These are phyloP conservation scores for Sarocladium kiliense DNA, from an alignment of 2,329 filamentous ascomycete genomes.

Conservation along the genomic window DNA sequence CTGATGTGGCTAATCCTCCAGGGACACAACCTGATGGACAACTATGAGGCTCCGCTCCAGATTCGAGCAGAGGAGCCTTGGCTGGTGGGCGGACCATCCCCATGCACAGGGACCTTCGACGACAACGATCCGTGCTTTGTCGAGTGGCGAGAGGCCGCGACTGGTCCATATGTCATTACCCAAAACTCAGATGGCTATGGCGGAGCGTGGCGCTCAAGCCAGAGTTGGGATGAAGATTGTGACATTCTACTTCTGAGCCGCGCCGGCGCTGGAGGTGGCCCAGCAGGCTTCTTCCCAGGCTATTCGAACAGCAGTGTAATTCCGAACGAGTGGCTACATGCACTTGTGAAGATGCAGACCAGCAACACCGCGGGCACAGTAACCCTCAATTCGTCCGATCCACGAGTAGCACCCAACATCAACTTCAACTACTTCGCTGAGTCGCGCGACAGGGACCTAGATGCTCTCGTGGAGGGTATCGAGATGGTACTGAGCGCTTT, in stretches of 20 bases:
- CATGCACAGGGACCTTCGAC: slow-evolving; percentile 5
- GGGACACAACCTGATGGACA: slow-evolving; percentile 53
- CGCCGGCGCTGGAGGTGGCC: slow-evolving; percentile 18
- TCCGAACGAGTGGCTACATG: slow-evolving; percentile 10
- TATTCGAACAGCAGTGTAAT: slow-evolving; percentile 6
- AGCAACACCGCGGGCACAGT: slow-evolving; percentile 37
- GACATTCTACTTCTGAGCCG: slow-evolving; percentile 10
- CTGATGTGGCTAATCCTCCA: neutral
- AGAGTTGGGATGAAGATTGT: slow-evolving; percentile 11
- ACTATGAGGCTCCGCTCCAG: slow-evolving; percentile 35
- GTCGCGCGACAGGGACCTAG: slow-evolving; percentile 35
- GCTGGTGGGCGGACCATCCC: neutral
- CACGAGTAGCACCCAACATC: slow-evolving; percentile 47
- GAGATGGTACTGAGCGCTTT: slow-evolving; percentile 32
- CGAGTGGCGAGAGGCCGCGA: slow-evolving; percentile 11
- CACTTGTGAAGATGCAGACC: slow-evolving; percentile 11
- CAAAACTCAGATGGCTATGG: slow-evolving; percentile 21
- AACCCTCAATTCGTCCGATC: slow-evolving; percentile 42
- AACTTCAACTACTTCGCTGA: slow-evolving; percentile 41
- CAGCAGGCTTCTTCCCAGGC: slow-evolving; percentile 32
- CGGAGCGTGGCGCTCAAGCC: slow-evolving; percentile 10
- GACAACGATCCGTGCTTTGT: slow-evolving; percentile 12
- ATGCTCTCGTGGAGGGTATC: slow-evolving; percentile 40
- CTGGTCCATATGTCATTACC: slow-evolving; percentile 11
- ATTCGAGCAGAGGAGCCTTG: slow-evolving; percentile 6